Conservation (phyloP, 129 eudicot species). For the Helianthus annuus region DNA sequence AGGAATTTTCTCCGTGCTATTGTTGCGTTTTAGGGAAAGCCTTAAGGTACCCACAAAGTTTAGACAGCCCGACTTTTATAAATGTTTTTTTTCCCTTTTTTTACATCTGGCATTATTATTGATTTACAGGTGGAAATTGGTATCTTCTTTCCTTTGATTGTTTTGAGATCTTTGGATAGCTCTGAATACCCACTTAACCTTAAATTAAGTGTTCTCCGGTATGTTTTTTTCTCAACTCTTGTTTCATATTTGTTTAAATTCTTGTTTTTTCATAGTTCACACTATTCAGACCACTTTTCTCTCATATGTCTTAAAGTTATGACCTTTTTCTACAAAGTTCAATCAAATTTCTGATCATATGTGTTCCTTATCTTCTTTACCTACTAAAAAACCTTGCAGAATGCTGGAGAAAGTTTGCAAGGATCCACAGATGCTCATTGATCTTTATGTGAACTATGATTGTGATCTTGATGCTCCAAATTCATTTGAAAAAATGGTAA, state of each 20-base stretch:
- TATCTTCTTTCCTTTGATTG: slow-evolving; percentile 86
- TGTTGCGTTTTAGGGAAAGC: slow-evolving; percentile 88
- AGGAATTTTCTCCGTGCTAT: slow-evolving; percentile 82
- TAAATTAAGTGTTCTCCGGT: slow-evolving; percentile 82
- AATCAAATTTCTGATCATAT: slow-evolving; percentile 13
- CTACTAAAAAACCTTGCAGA: slow-evolving; percentile 36
- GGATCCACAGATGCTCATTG: slow-evolving; percentile 93
- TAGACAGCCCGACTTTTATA: slow-evolving; percentile 8
- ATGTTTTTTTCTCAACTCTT: slow-evolving; percentile 19
- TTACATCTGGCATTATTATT: neutral
- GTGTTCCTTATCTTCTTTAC: slow-evolving; percentile 8
- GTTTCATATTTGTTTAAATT: slow-evolving; percentile 10
- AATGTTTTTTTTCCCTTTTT: neutral
- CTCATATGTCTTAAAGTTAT: neutral
- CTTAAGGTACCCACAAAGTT: slow-evolving; percentile 60
- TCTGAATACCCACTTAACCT: slow-evolving; percentile 68
- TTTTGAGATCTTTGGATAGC: slow-evolving; percentile 78
- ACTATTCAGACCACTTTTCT: slow-evolving; percentile 10
- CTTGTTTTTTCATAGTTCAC: neutral
- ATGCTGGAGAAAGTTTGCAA: slow-evolving; percentile 96
- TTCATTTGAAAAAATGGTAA: slow-evolving; percentile 85
- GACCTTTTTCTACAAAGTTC: slow-evolving; percentile 11
- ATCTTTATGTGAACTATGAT: slow-evolving; percentile 92
- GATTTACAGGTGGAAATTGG: slow-evolving; percentile 86
- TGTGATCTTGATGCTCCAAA: slow-evolving; percentile 99